Conservation (phyloP, 73 alveolate species). For the Paraurostyla sp. region DNA sequence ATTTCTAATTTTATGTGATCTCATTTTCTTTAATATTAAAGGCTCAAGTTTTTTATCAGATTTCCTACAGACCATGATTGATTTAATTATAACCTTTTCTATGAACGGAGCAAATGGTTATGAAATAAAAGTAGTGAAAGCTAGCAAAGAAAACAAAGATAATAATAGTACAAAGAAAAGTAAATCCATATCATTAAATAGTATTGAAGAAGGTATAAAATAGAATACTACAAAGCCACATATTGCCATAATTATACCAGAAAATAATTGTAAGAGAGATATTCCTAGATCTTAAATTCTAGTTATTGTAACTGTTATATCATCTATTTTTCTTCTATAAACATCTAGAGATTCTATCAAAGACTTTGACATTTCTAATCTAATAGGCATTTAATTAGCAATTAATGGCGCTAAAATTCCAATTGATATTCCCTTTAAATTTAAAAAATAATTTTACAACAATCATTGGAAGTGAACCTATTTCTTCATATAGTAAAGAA, state of each 20-base stretch:
- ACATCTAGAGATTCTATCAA: constrained; percentile 49
- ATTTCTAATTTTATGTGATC: constrained; percentile 75
- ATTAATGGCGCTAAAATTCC: constrained; percentile 23
- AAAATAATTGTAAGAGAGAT: constrained; percentile 68
- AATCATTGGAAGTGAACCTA: constrained; percentile 64
- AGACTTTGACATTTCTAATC: constrained; percentile 40
- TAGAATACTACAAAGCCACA: constrained; percentile 78
- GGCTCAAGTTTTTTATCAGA: constrained; percentile 77
- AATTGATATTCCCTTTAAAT: constrained; percentile 9
- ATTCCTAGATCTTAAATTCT: constrained; percentile 79
- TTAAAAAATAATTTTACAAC: constrained; percentile 18
- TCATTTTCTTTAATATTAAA: constrained; percentile 71
- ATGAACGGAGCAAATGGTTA: constrained; percentile 62
- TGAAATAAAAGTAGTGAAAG: constrained; percentile 68
- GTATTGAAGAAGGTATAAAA: constrained; percentile 70
- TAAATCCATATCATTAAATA: constrained; percentile 52
- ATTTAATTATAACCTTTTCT: constrained; percentile 48
- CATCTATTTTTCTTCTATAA: constrained; percentile 58
- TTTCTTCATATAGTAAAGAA: constrained; percentile 65
- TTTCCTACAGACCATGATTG: constrained; percentile 57
- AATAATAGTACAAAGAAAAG: constrained; percentile 72
- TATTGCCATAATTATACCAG: constrained; percentile 66
- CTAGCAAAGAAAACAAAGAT: constrained; percentile 66
- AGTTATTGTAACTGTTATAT: constrained; percentile 70
- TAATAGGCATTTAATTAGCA: constrained; percentile 1